phyloP scores from a whole-genome alignment of 2,329 filamentous ascomycete genomes.

The Clonostachys solani region DNA sequence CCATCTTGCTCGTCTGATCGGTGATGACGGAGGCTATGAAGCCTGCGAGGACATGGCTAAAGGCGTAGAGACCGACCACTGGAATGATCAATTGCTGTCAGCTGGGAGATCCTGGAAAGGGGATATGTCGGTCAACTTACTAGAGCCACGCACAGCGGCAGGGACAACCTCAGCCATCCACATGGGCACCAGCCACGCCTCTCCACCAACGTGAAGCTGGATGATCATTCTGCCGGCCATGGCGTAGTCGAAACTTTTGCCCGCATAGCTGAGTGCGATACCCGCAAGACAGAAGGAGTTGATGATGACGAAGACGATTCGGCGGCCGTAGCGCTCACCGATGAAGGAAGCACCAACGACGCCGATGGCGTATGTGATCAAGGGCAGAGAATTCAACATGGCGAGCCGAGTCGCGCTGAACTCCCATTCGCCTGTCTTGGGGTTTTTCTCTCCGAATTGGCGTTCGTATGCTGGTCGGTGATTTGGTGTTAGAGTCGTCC shows the following conservation, averaged over 20 bases:
- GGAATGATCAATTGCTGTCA: neutral
- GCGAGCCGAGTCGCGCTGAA: conserved; percentile 10
- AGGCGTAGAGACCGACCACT: conserved; percentile 9
- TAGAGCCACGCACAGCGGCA: conserved; percentile 8
- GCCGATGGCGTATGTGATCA: conserved; percentile 9
- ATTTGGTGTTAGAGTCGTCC: neutral
- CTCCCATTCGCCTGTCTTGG: conserved; percentile 3
- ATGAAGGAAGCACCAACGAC: conserved; percentile 7
- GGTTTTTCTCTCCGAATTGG: conserved; percentile 8
- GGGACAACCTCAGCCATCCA: conserved; percentile 13
- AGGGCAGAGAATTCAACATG: conserved; percentile 12
- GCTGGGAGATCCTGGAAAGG: neutral
- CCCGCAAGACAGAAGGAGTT: conserved; percentile 9
- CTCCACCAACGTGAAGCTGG: conserved; percentile 10
- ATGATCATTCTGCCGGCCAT: conserved; percentile 10
- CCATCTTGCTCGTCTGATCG: conserved; percentile 10
- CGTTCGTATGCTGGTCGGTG: conserved; percentile 6
- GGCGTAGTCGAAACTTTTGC: conserved; percentile 5
- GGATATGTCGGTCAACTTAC: neutral
- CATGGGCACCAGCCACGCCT: conserved; percentile 11
- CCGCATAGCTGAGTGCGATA: conserved; percentile 6
- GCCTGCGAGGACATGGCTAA: conserved; percentile 11
- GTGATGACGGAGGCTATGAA: conserved; percentile 11
- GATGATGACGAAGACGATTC: conserved; percentile 8
- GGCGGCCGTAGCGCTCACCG: conserved; percentile 9